Base-by-base conservation (phyloP, 352 stramenopile genomes). In the Blastocystis sp. region DNA sequence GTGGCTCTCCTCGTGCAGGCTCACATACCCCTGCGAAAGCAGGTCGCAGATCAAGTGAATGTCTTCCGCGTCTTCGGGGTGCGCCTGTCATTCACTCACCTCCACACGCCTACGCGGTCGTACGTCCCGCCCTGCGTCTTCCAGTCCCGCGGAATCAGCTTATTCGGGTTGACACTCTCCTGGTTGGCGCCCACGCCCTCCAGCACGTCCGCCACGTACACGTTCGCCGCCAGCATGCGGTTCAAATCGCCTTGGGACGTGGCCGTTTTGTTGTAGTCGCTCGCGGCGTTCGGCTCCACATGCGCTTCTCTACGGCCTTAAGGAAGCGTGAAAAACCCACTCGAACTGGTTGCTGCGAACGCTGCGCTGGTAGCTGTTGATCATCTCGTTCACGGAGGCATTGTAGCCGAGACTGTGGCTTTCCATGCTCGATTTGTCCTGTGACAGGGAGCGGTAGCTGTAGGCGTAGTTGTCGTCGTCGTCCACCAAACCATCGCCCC, bases 41-140 rank as follows among this genome's bases (percentile, higher is more conserved):
- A 64, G 56, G 43, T 81, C 71, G 43, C 71, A 81, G 21, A 81
- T 64, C 9, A 64, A 45, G 23, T 81, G 71, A n/a, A 81, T 41
- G 10, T 62, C 71, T 28, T 81, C 71, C 10, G 71, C 71, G 43
- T 81, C 71, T 21, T 81, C 71, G 10, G 71, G 71, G 43, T 81
- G 71, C 34, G 71, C 71, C 71, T 81, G 43, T 48, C 10, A 43
- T 59, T 40, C 19, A 62, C 11, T 48, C n/a, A 64, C n/a, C 28
- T 1, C 17, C 43, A n/a, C n/a, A 19, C 28, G 19, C 28, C 7
- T 67, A 81, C 71, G 0, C 38, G 10, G n/a, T 56, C 28, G 40
- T 81, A 81, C 38, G 66, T 52, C 28, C 48, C 53, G 2, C 41
- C 71, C 21, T 69, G 62, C 11, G 11, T 69, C 11, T 53, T 64